These are phyloP conservation scores for Gossypium bickii DNA, from an alignment of 345 rosid species.

Conservation along the genomic window DNA sequence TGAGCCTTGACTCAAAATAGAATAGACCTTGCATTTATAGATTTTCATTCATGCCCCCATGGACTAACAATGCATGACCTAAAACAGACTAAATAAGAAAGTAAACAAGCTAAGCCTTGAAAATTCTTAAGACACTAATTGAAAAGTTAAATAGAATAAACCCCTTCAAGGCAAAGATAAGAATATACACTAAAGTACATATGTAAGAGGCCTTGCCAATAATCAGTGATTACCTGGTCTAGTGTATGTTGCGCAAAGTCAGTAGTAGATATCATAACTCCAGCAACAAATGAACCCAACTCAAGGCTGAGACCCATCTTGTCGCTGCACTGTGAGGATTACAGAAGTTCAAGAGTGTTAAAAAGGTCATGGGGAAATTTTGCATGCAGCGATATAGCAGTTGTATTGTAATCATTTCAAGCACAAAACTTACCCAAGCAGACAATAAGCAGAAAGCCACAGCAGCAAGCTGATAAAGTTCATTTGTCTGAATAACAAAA, in stretches of 20 bases:
- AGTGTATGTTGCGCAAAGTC: constrained; percentile 92
- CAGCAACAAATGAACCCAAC: constrained; percentile 97
- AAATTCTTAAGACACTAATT: constrained; percentile 1
- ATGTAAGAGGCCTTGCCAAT: not conserved
- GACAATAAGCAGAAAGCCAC: constrained; percentile 98
- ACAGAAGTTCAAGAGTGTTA: constrained; percentile 23
- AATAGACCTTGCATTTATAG: not conserved
- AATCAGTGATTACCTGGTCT: constrained; percentile 65
- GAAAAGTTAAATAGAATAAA: not conserved
- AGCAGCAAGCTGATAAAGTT: constrained; percentile 97
- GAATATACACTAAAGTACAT: constrained; percentile 3
- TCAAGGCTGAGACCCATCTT: constrained; percentile 99
- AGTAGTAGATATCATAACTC: constrained; percentile 96
- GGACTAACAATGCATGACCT: not conserved
- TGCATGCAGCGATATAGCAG: not conserved
- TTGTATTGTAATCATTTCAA: not conserved
- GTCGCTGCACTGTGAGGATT: constrained; percentile 93
- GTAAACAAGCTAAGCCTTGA: not conserved
- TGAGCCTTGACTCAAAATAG: constrained; percentile 7
- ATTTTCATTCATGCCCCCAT: not conserved
- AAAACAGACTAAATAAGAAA: not conserved
- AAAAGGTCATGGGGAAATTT: not conserved
- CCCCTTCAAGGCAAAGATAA: not conserved
- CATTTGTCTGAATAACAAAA: constrained; percentile 68
- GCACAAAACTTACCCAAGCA: constrained; percentile 77